Base-by-base conservation (phyloP, 345 rosid species). In the Salix arbutifolia region DNA sequence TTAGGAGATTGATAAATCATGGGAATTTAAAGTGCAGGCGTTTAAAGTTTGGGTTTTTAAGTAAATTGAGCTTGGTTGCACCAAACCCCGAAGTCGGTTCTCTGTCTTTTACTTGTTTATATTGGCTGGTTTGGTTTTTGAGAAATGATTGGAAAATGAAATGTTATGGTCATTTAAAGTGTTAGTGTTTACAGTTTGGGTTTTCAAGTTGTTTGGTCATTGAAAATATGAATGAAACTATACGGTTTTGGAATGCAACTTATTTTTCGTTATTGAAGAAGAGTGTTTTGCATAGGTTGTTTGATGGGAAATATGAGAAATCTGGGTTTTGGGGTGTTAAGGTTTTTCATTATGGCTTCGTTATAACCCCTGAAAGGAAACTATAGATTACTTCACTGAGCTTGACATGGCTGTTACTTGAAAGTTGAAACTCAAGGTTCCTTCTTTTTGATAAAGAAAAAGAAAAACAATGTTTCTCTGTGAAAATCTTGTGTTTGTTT, bases 281-380 rank as follows among this genome's bases (percentile, higher is more conserved):
- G 62, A 23, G 64, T 23, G 64, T n/a, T 58, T 58, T 31, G 38
- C 44, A 58, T 58, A 67, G 73, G 71, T 71, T 13, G 75, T 33
- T 77, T 79, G 37, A 58, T 40, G 21, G 69, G 60, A n/a, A 52
- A 76, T 19, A 31, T 21, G 31, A 69, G 33, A 58, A 8, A 58
- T n/a, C 26, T 7, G 44, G 21, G 65, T 23, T 64, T 77, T 53
- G 70, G 0, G 8, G 12, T 70, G 21, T 30, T 28, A 26, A 23
- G 44, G n/a, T 4, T 35, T 35, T 33, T 4, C 28, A 2, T 44
- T 30, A 56, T 38, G 50, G 48, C 7, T 58, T 53, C 35, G 26
- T 31, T 65, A 2, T 10, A 26, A 35, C 42, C 30, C 52, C 23
- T 0, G 37, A 18, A 33, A 21, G 38, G 35, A 65, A 65, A 74